These are phyloP conservation scores for Quercus robur DNA, from an alignment of 306 rosid genomes.

Conservation along the genomic window DNA sequence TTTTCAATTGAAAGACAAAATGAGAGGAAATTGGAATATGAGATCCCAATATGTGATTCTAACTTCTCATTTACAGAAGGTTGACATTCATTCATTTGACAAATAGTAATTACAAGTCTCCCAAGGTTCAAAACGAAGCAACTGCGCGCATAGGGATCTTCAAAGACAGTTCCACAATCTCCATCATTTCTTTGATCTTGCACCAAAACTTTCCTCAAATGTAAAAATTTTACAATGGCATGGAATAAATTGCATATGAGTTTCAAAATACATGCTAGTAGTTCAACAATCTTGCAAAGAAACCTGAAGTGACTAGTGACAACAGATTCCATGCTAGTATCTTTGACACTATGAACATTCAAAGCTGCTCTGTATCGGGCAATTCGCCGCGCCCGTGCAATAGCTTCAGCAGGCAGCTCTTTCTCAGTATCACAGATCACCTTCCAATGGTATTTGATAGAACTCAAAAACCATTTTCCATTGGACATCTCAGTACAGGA, in stretches of 20 bases:
- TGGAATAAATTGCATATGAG: constrained; percentile 28
- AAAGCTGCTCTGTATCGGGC: constrained; percentile 72
- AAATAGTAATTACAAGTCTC: constrained; percentile 44
- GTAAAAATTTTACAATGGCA: constrained; percentile 25
- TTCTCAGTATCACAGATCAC: constrained; percentile 65
- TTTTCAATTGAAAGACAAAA: constrained; percentile 45
- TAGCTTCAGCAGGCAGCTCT: constrained; percentile 66
- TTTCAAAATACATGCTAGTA: constrained; percentile 47
- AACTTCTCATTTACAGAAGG: constrained; percentile 44
- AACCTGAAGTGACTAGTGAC: constrained; percentile 21
- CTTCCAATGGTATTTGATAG: constrained; percentile 56
- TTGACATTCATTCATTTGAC: constrained; percentile 46
- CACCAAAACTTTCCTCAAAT: constrained; percentile 22
- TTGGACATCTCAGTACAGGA: constrained; percentile 44
- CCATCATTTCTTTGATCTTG: constrained; percentile 39
- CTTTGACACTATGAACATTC: constrained; percentile 32
- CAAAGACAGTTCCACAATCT: constrained; percentile 28
- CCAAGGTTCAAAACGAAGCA: constrained; percentile 62
- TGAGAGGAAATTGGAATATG: constrained; percentile 40
- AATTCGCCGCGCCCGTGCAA: constrained; percentile 76
- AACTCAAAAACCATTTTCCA: constrained; percentile 36
- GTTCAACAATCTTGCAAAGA: constrained; percentile 27
- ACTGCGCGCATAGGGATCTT: constrained; percentile 34
- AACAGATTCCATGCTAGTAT: constrained; percentile 20
- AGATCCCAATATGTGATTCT: constrained; percentile 49